A percentile compares a stretch with the other conserved stretches of the same genome.
Conservation (phyloP, 441 rosid genomes). For the Aleurites moluccanus region DNA sequence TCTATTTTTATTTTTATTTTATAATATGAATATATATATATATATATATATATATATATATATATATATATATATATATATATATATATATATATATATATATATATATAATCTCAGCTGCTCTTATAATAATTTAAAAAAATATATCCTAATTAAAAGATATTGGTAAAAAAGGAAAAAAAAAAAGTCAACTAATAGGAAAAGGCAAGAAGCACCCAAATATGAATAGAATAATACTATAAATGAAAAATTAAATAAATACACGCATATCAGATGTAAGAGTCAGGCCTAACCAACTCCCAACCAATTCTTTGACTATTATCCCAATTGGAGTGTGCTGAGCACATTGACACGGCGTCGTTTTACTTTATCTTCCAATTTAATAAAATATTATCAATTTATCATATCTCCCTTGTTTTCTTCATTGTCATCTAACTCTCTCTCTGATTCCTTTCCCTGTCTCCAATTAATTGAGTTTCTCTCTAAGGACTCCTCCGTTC, state of each 20-base stretch:
- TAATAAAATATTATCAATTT: background rate
- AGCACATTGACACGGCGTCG: slow-evolving; percentile 59
- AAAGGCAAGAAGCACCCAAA: too few species aligned
- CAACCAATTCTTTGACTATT: slow-evolving; percentile 10
- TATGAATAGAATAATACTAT: background rate
- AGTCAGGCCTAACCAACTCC: slow-evolving; percentile 1
- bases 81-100: too few species aligned
- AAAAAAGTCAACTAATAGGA: too few species aligned
- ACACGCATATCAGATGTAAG: background rate
- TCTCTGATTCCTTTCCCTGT: slow-evolving; percentile 20
- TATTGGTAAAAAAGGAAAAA: too few species aligned
- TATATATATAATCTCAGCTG: too few species aligned
- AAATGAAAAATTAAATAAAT: too few species aligned
- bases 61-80: too few species aligned
- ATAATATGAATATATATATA: too few species aligned
- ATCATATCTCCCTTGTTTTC: slow-evolving; percentile 17
- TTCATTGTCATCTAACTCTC: slow-evolving; percentile 1
- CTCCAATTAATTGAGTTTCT: background rate
- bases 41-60: too few species aligned
- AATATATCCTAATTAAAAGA: too few species aligned
- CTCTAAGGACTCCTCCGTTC: background rate
- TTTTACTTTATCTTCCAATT: slow-evolving; percentile 1
- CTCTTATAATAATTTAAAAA: too few species aligned
- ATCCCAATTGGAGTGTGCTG: slow-evolving; percentile 35
- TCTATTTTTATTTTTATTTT: too few species aligned